Evolutionary conservation across 192 early-diverging fungal genomes (phyloP), one percentile per base, ranked within the genome.

Genomic region (Coemansia sp.): DNA sequence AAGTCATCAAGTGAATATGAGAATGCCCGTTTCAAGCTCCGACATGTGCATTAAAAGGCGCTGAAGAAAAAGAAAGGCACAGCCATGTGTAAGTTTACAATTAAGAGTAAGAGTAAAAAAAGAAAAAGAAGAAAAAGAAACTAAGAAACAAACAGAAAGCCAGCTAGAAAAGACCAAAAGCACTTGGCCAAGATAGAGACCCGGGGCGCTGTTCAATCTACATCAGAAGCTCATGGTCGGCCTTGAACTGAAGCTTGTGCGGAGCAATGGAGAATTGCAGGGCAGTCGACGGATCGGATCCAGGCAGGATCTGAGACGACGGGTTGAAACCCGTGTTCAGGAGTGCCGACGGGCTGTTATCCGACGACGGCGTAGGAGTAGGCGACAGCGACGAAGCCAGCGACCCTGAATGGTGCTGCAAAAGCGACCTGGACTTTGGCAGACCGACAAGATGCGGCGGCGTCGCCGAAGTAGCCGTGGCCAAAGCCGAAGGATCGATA

Each of bases 201-300:
- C 3, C 6, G 37, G 11, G 15, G 33, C n/a, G 51, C 5, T 22
- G n/a, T 9, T 1, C 9, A 5, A 20, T 6, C 51, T 78, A 69
- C 80, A 83, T 70, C 56, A 77, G 76, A 55, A 77, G 60, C 39
- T 83, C 80, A 34, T 71, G 60, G 53, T 83, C 75, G 18, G 62
- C 60, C 61, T 77, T 83, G 69, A 83, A 74, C 65, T 83, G 80
- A 20, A 83, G 58, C 38, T 76, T 82, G 53, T 82, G 70, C 51
- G 79, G 79, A 35, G 74, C 74, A 33, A 74, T 71, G 35, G 79
- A 70, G 37, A 74, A 74, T 41, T 76, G 74, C 65, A 82, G 58
- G 36, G 67, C 71, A 28, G 58, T 3, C 22, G 73, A 43, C 36
- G 63, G 45, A 59, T 18, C 52, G n/a, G 51, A 56, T 43, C 65